A percentile compares a stretch with the other conserved stretches of the same genome.
Evolutionary conservation across 345 rosid genomes (phyloP).

Genomic region (Eucalyptus brandiana): DNA sequence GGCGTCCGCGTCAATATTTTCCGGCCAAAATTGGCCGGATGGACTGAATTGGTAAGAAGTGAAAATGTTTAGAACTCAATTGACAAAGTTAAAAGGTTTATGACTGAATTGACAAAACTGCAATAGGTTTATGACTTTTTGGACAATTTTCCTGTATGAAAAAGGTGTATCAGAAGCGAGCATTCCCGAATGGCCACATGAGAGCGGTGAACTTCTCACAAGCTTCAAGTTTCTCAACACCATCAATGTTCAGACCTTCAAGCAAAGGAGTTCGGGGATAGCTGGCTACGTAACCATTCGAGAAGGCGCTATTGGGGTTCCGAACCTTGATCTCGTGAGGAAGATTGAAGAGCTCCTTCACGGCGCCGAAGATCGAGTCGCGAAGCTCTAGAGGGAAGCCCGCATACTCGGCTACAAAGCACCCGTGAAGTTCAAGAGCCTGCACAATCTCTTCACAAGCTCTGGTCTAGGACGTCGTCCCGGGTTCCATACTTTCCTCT

Average conservation of each 20-base stretch:
- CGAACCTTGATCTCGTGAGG: conserved; percentile 11
- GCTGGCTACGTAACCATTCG: conserved; percentile 17
- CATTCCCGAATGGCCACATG: conserved; percentile 39
- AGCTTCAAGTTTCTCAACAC: conserved; percentile 4
- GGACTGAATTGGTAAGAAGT: too few relatives aligned
- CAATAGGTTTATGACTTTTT: too few relatives aligned
- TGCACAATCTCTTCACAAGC: not conserved
- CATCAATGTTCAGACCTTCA: conserved; percentile 29
- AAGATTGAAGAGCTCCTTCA: conserved; percentile 5
- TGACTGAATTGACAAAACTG: too few relatives aligned
- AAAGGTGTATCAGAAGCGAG: conserved; percentile 3
- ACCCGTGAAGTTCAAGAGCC: conserved; percentile 12
- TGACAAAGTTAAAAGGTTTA: too few relatives aligned
- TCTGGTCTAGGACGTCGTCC: not conserved
- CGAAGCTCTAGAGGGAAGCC: not conserved
- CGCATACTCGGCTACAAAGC: not conserved
- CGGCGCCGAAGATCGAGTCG: not conserved
- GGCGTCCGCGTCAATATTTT: too few relatives aligned
- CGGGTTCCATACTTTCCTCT: not conserved
- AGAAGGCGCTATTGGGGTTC: conserved; percentile 11
- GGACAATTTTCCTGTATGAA: too few relatives aligned
- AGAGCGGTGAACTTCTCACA: conserved; percentile 11
- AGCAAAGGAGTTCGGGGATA: conserved; percentile 13
- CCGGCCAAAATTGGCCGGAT: too few relatives aligned
- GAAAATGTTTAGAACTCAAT: too few relatives aligned